Percentiles rank a stretch among this genome's conserved stretches.
Evolutionary conservation across 129 eudicot species (phyloP).

Genomic region (Chrysanthemum seticuspe): DNA sequence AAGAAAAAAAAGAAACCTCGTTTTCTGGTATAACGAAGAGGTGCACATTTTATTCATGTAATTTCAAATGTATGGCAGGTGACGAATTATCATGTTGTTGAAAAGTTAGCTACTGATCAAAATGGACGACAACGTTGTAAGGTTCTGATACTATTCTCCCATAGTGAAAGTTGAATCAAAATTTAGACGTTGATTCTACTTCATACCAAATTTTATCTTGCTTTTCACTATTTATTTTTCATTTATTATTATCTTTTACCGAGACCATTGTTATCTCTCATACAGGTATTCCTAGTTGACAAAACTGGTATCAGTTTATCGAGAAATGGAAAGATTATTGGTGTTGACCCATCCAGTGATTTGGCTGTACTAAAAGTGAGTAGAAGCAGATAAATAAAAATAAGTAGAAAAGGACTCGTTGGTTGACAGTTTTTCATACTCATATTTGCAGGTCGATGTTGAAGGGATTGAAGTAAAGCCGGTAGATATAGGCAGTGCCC

Average conservation of each 20-base stretch:
- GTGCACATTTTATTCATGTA: background rate
- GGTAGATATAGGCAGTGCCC: slow-evolving; percentile 60
- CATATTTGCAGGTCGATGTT: slow-evolving; percentile 55
- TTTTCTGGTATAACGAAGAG: slow-evolving; percentile 2
- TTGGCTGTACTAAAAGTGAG: slow-evolving; percentile 92
- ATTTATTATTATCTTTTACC: background rate
- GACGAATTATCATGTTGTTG: slow-evolving; percentile 89
- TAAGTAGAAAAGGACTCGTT: background rate
- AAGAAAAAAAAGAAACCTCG: too few relatives aligned
- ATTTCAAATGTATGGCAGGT: slow-evolving; percentile 46
- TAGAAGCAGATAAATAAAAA: background rate
- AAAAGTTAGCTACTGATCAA: slow-evolving; percentile 76
- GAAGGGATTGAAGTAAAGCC: slow-evolving; percentile 71
- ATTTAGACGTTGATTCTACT: background rate
- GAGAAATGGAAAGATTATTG: slow-evolving; percentile 66
- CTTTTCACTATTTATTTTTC: background rate
- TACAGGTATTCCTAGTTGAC: slow-evolving; percentile 69
- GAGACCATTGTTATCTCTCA: background rate
- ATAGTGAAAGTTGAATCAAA: background rate
- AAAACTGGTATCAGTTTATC: slow-evolving; percentile 55
- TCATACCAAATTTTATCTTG: too few relatives aligned
- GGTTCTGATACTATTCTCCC: slow-evolving; percentile 47
- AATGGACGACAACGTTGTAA: slow-evolving; percentile 82
- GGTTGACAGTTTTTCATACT: background rate
- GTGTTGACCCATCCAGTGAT: slow-evolving; percentile 81